phyloP scores from a whole-genome alignment of 768 basidiomycete genomes.

The Crucibulum laeve region DNA sequence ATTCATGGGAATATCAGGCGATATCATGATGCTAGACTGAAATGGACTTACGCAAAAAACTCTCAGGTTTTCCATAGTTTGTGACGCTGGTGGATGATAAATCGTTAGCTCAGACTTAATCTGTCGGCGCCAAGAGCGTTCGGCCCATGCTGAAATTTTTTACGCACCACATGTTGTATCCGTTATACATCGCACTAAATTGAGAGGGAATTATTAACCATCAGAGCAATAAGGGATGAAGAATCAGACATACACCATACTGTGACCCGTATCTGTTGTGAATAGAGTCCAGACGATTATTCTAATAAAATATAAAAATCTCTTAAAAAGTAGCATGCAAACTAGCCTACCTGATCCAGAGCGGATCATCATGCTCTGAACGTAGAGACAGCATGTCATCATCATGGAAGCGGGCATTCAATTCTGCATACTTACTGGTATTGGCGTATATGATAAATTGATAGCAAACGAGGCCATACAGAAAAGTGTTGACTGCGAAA shows the following conservation, averaged over 20 bases:
- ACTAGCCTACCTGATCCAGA: background rate
- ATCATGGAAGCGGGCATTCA: background rate
- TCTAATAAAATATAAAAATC: background rate
- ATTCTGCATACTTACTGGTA: too few relatives aligned
- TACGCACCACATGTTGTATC: background rate
- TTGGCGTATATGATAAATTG: background rate
- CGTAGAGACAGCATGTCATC: too few relatives aligned
- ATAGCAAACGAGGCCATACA: background rate
- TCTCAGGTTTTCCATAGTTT: background rate
- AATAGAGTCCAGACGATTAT: background rate
- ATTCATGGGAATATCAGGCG: background rate
- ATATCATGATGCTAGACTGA: background rate
- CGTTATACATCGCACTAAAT: background rate
- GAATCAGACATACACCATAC: background rate
- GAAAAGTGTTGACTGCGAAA: background rate
- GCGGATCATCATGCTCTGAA: background rate
- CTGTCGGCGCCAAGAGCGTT: too few relatives aligned
- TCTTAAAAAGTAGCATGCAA: background rate
- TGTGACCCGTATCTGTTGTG: background rate
- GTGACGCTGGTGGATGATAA: too few relatives aligned
- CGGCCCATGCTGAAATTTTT: too few relatives aligned
- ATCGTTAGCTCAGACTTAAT: too few relatives aligned
- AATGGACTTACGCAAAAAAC: background rate
- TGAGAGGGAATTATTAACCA: background rate
- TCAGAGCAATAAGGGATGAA: background rate